These are phyloP conservation scores for Rhizopus arrhizus DNA, from an alignment of 371 early-diverging fungal genomes.

Conservation along the genomic window DNA sequence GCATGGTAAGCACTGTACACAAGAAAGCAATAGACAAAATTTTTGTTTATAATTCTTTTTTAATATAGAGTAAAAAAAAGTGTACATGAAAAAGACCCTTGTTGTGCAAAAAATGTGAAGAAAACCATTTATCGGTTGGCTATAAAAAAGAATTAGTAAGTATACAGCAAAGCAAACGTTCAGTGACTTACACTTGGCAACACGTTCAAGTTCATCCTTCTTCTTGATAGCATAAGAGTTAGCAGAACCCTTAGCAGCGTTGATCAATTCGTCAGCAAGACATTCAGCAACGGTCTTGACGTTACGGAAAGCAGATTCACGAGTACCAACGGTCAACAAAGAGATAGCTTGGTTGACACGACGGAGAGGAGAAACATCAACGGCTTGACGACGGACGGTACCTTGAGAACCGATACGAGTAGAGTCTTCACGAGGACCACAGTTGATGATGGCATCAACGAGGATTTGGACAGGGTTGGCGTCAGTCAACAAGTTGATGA, in stretches of 20 bases:
- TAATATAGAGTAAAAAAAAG: background rate
- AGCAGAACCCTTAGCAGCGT: constrained; percentile 95
- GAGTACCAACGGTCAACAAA: constrained; percentile 88
- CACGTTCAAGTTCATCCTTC: constrained; percentile 96
- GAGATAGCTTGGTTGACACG: constrained; percentile 96
- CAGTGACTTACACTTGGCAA: constrained; percentile 40
- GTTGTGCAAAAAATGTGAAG: background rate
- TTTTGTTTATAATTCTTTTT: background rate
- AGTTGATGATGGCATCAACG: constrained; percentile 99
- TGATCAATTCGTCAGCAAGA: constrained; percentile 99
- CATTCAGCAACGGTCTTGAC: constrained; percentile 98
- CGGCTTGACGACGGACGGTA: constrained; percentile 99
- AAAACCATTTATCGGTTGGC: constrained; percentile 28
- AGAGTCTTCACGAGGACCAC: constrained; percentile 99
- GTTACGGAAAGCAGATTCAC: constrained; percentile 41
- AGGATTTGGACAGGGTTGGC: constrained; percentile 98
- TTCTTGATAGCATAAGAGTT: constrained; percentile 99
- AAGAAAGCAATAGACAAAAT: background rate
- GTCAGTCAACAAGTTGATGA: constrained; percentile 96
- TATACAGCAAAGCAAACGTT: background rate
- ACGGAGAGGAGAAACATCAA: constrained; percentile 98
- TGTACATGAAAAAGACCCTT: background rate
- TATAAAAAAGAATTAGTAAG: constrained; percentile 4
- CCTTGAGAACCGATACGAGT: constrained; percentile 98
- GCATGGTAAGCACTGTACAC: background rate